phyloP scores from a whole-genome alignment of 2,329 filamentous ascomycete species.

The Aspergillus sp. region DNA sequence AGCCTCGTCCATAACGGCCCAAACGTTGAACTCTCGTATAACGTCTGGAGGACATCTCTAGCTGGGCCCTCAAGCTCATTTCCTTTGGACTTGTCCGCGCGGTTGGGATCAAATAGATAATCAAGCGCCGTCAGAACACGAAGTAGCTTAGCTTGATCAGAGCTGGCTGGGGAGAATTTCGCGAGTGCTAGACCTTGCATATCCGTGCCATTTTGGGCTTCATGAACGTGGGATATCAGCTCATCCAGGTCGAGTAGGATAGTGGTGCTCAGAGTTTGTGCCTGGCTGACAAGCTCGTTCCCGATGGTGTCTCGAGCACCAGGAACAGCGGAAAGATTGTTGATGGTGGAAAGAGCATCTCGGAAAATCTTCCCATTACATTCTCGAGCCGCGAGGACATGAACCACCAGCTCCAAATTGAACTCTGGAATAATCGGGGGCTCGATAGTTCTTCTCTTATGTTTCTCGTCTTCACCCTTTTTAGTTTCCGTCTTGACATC shows the following conservation, averaged over 20 bases:
- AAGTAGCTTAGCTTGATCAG: constrained; percentile 93
- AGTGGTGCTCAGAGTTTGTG: constrained; percentile 77
- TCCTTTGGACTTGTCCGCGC: constrained; percentile 53
- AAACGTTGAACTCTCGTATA: constrained; percentile 91
- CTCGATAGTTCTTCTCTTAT: constrained; percentile 65
- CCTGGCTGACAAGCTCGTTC: constrained; percentile 86
- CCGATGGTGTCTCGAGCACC: constrained; percentile 88
- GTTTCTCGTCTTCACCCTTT: constrained; percentile 48
- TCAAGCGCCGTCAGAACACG: constrained; percentile 91
- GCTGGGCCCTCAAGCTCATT: constrained; percentile 59
- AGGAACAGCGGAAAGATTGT: constrained; percentile 91
- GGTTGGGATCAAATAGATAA: constrained; percentile 86
- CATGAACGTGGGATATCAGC: constrained; percentile 80
- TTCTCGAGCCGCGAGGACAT: constrained; percentile 92
- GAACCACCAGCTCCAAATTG: constrained; percentile 91
- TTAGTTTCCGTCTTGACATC: constrained; percentile 38
- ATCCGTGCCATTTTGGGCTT: constrained; percentile 84
- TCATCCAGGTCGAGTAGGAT: constrained; percentile 84
- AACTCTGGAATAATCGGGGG: constrained; percentile 84
- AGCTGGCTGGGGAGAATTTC: constrained; percentile 94
- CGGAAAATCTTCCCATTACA: constrained; percentile 98
- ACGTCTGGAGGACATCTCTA: constrained; percentile 79
- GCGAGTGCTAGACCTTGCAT: constrained; percentile 91
- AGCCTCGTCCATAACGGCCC: constrained; percentile 88
- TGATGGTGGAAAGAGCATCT: constrained; percentile 97